Evolutionary conservation across 805 yeast genomes (phyloP).

Genomic region (Wickerhamiella cacticola): DNA sequence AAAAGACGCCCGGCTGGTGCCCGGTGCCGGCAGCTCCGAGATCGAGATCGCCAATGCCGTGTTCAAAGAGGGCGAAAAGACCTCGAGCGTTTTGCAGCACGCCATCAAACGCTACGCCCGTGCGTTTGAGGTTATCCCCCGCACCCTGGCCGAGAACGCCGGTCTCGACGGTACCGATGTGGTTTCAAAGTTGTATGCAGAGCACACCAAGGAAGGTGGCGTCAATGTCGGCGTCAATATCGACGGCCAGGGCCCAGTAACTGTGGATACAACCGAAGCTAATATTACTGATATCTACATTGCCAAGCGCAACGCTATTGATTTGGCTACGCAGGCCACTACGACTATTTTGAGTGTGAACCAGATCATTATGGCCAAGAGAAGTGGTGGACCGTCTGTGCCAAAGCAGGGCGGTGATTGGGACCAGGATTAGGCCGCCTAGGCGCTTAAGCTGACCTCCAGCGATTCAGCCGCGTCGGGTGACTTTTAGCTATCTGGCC

Average conservation of each 20-base stretch:
- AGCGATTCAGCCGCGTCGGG: background rate
- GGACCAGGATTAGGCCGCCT: conserved; percentile 22
- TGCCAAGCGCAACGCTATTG: conserved; percentile 75
- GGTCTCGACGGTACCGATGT: conserved; percentile 85
- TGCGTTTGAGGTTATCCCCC: conserved; percentile 89
- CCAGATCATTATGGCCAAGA: conserved; percentile 96
- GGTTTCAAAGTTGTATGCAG: conserved; percentile 79
- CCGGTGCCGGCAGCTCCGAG: conserved; percentile 96
- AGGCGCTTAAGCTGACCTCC: background rate
- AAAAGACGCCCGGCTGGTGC: conserved; percentile 66
- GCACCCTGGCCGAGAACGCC: conserved; percentile 86
- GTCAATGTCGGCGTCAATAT: conserved; percentile 53
- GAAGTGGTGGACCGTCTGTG: conserved; percentile 95
- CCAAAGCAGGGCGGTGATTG: conserved; percentile 47
- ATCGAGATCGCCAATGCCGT: conserved; percentile 72
- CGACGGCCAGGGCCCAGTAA: conserved; percentile 47
- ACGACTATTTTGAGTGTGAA: conserved; percentile 82
- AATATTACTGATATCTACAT: conserved; percentile 70
- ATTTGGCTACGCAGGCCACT: conserved; percentile 92
- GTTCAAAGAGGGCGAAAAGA: conserved; percentile 77
- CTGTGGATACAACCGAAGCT: conserved; percentile 51
- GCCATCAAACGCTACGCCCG: conserved; percentile 90
- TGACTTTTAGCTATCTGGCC: too few relatives aligned
- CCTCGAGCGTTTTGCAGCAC: conserved; percentile 84
- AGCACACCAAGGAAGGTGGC: conserved; percentile 48